phyloP scores from a whole-genome alignment of 176 grass and related monocot species.

The Musa acuminata region DNA sequence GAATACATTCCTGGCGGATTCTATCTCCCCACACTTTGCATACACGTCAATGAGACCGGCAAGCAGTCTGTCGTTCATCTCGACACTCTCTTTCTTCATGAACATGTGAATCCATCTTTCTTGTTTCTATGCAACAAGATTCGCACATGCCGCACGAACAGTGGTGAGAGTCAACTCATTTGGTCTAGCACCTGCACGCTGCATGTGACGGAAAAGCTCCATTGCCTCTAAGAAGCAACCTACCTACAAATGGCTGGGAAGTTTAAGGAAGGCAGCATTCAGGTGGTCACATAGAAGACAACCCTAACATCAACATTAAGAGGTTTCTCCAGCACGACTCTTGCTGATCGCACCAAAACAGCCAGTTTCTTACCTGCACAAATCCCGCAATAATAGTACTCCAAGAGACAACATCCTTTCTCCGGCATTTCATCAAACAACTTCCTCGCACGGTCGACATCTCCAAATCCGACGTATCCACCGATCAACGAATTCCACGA shows the following conservation, averaged over 20 bases:
- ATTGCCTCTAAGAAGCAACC: constrained; percentile 9
- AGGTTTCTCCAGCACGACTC: not conserved
- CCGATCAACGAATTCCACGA: constrained; percentile 15
- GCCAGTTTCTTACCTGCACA: constrained; percentile 6
- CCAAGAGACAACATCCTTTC: constrained; percentile 13
- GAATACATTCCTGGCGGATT: constrained; percentile 8
- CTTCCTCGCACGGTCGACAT: not conserved
- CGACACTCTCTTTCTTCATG: not conserved
- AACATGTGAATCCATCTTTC: constrained; percentile 22
- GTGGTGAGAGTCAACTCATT: constrained; percentile 13
- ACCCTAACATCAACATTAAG: not conserved
- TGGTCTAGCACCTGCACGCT: too few relatives aligned
- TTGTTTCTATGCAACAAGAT: constrained; percentile 9
- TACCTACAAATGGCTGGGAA: constrained; percentile 5
- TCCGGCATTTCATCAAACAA: constrained; percentile 17
- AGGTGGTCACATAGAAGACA: not conserved
- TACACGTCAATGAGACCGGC: constrained; percentile 16
- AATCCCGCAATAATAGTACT: constrained; percentile 13
- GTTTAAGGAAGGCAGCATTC: constrained; percentile 3
- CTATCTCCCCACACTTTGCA: constrained; percentile 16
- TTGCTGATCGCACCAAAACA: not conserved
- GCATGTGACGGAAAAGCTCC: too few relatives aligned
- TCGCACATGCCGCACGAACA: constrained; percentile 16
- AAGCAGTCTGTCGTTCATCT: constrained; percentile 20
- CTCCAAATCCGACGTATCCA: not conserved